Base-by-base conservation (phyloP, 108 stramenopile species). In the Nannochloropsis oceanica region DNA sequence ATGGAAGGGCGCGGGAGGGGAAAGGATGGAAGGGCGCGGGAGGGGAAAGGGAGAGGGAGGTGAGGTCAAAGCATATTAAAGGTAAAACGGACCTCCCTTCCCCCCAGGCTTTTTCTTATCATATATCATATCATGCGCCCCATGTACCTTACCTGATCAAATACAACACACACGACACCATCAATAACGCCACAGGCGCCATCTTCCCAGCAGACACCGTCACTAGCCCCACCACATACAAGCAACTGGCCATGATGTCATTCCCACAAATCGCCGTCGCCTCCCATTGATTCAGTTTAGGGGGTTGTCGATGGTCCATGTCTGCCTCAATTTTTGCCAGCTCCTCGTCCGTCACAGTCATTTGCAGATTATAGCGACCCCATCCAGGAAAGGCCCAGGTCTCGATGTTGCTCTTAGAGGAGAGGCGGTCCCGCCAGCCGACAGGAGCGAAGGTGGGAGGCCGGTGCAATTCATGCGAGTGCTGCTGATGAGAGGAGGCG, bases 251-350 rank as follows among this genome's bases (percentile, higher is more conserved):
- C 20, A 92, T 84, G 85, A 92, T 92, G 84, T 93, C 93, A 82
- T 94, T 94, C 0, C 93, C 93, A 42, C 90, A 91, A 83, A 94
- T 93, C 8, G 93, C 92, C n/a, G 93, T 93, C 2, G 93, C 92
- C 25, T 87, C 85, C 80, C 92, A 89, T 88, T 92, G 90, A 13
- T 88, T 89, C 73, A 93, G 91, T 34, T 90, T 92, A 79, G 27
- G 80, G 44, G 44, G 44, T 27, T 43, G 86, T 27, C 12, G 86
- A 59, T 24, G 82, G 59, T 73, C 59, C 59, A 73, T 73, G n/a
- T 73, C 59, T 7, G 59, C 59, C 59, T 73, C 59, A n/a, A 73
- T 73, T n/a, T 73, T n/a, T 10, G 59, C 59, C 7, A 81, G 80
- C 80, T 81, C 80, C 80, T 81, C 80, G 26, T 81, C 26, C 80